Evolutionary conservation across 805 yeast species (phyloP), one percentile per base, ranked within the genome.

Genomic region (Saccharomyces eubayanus): DNA sequence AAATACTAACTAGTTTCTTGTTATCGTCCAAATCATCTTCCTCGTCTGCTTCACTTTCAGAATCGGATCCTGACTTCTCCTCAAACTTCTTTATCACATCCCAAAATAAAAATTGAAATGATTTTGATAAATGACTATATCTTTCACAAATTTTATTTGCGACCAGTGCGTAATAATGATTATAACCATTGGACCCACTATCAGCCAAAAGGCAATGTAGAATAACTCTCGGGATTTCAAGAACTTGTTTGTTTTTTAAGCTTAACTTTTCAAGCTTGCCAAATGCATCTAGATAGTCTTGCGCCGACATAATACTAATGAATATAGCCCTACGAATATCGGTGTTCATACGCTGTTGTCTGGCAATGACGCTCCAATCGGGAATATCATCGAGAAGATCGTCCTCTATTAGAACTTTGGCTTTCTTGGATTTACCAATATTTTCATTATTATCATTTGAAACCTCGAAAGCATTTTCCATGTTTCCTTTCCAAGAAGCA

Each of bases 271-370:
- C 95, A 36, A 94, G 63, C 57, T 90, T 86, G 16, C 86, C 81
- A 60, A 83, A 83, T 0, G 97, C 95, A 69, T 94, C 97, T 64
- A 89, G 75, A 62, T 81, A 94, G 68, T 94, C 99, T 59, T 85
- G 85, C 4, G 97, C 94, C 2, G 97, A 90, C 97, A 95, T 91
- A 8, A 94, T 83, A 40, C 96, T 89, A 27, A 95, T 83, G 64
- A 94, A 94, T 16, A 94, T 85, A 1, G 98, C 97, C 52, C 97
- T 78, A 71, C 99, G 84, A 36, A 94, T 80, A 66, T 91, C 97
- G 0, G 98, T 92, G 69, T 95, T 94, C 95, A 94, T 91, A 58
- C 98, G 74, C 64, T 91, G 96, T 43, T 82, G 74, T 59, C 79
- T 80, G 3, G 99, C 98, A 41, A 94, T 74, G 56, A 85, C 91